Evolutionary conservation across 805 yeast genomes (phyloP).

Genomic region (Ascoidea rubescens): DNA sequence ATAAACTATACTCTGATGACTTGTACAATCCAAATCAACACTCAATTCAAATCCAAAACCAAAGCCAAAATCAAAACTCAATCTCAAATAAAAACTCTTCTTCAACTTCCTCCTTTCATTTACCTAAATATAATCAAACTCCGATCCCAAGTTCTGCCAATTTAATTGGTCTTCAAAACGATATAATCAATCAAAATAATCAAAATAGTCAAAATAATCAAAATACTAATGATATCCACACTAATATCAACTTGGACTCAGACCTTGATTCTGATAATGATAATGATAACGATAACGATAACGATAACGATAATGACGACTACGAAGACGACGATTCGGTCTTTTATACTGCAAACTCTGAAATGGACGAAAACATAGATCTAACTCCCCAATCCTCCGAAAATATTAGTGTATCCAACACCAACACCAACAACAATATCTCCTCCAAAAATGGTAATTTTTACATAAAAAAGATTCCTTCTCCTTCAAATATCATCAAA

Average conservation of each 20-base stretch:
- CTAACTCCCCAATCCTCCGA: background rate
- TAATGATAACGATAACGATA: too few species aligned
- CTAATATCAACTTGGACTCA: background rate
- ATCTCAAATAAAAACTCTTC: too few species aligned
- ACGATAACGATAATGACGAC: too few species aligned
- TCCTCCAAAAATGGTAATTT: too few species aligned
- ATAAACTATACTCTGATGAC: background rate
- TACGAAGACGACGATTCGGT: background rate
- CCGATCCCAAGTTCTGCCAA: background rate
- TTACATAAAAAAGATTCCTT: too few species aligned
- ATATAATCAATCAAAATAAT: too few species aligned
- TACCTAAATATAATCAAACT: background rate
- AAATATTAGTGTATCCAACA: background rate
- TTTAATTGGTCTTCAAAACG: too few species aligned
- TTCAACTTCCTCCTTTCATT: background rate
- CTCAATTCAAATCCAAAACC: background rate
- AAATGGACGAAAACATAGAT: background rate
- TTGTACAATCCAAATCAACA: background rate
- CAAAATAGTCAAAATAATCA: too few species aligned
- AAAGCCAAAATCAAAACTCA: too few species aligned
- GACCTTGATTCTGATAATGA: background rate
- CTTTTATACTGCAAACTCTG: background rate
- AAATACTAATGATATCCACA: background rate
- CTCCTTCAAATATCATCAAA: background rate
- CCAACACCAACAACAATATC: too few species aligned